phyloP scores from a whole-genome alignment of 2,329 filamentous ascomycete genomes.

The Aspergillus arachidicola region DNA sequence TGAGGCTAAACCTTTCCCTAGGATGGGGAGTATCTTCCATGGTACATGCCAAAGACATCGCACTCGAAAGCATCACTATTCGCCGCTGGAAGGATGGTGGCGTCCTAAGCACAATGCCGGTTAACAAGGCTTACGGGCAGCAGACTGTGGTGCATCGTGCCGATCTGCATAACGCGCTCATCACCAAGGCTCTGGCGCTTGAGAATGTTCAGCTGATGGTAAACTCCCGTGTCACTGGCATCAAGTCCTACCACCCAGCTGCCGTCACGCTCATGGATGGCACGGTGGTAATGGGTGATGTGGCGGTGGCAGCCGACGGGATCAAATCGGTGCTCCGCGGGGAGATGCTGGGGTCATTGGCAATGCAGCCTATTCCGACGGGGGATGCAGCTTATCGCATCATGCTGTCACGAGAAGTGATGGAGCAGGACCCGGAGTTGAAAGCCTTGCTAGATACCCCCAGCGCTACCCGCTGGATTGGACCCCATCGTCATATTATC shows the following conservation, averaged over 20 bases:
- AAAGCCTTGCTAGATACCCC: background rate
- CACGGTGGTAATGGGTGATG: background rate
- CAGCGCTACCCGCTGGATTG: constrained; percentile 60
- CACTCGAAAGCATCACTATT: background rate
- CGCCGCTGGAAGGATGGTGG: background rate
- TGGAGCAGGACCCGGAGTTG: background rate
- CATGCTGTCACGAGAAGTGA: background rate
- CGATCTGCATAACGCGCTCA: background rate
- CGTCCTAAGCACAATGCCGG: background rate
- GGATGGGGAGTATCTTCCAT: background rate
- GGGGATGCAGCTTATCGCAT: background rate
- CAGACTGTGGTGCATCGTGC: background rate
- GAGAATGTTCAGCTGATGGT: background rate
- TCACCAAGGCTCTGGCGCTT: background rate
- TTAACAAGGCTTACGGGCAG: background rate
- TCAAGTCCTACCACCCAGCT: background rate
- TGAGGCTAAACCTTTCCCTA: background rate
- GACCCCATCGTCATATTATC: constrained; percentile 73
- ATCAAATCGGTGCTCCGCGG: background rate
- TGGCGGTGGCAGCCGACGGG: background rate
- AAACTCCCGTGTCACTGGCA: background rate
- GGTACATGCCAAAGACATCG: background rate
- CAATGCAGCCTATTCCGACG: background rate
- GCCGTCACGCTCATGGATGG: background rate
- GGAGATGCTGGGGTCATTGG: background rate